These are phyloP conservation scores for Rhododendron vialii DNA, from an alignment of 148 eudicot genomes.

Conservation along the genomic window DNA sequence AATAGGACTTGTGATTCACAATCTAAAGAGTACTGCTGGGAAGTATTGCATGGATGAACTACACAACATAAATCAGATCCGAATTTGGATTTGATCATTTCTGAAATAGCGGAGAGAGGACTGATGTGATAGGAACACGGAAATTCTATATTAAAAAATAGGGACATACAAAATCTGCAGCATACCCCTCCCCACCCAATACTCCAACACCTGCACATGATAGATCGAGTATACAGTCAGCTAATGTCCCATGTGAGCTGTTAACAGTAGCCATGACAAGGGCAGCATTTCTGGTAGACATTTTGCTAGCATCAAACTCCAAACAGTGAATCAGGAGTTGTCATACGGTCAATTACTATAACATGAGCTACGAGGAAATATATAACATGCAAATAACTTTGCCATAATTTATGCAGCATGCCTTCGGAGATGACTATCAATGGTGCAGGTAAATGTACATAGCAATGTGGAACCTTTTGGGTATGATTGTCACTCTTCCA, in stretches of 20 bases:
- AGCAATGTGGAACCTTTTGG: background rate
- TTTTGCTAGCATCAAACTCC: background rate
- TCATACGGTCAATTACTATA: background rate
- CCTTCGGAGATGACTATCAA: background rate
- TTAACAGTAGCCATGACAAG: background rate
- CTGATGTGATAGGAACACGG: background rate
- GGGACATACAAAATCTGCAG: conserved; percentile 90
- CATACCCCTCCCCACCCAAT: conserved; percentile 96
- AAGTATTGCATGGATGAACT: background rate
- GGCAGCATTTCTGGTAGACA: background rate
- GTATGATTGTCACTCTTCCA: background rate
- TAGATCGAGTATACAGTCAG: conserved; percentile 8
- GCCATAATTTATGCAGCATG: background rate
- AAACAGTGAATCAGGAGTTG: background rate
- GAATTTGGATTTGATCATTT: background rate
- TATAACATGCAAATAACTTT: background rate
- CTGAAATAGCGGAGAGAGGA: background rate
- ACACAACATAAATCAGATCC: background rate
- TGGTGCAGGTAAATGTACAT: background rate
- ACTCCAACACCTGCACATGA: conserved; percentile 76
- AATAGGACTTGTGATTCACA: conserved; percentile 5
- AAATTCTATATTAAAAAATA: background rate
- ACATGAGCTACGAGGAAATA: background rate
- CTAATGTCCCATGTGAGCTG: background rate
- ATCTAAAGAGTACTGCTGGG: background rate